These are phyloP conservation scores for Lentinula raphanica DNA, from an alignment of 768 basidiomycete species.

Conservation along the genomic window DNA sequence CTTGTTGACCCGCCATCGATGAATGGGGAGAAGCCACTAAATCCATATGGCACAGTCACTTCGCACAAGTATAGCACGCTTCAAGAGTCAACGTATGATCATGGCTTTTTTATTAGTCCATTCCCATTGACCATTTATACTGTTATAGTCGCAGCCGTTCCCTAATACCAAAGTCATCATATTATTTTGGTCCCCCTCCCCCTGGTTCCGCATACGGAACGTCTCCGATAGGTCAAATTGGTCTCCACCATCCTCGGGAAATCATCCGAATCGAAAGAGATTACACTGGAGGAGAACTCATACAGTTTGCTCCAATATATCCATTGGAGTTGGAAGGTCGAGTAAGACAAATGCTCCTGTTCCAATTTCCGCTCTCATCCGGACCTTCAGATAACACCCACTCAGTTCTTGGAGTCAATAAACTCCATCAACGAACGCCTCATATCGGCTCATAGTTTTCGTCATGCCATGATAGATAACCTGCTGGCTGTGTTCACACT, in stretches of 20 bases:
- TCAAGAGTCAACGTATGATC: constrained; percentile 39
- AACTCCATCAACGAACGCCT: constrained; percentile 87
- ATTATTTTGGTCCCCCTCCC: constrained; percentile 79
- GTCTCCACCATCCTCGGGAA: constrained; percentile 86
- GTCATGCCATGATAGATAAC: constrained; percentile 71
- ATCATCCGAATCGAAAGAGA: constrained; percentile 90
- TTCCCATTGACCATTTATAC: constrained; percentile 11
- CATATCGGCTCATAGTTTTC: constrained; percentile 79
- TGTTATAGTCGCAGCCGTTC: constrained; percentile 33
- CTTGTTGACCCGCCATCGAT: constrained; percentile 39
- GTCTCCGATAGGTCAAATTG: constrained; percentile 77
- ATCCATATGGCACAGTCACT: constrained; percentile 39
- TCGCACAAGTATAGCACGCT: constrained; percentile 39
- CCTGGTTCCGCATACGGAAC: constrained; percentile 78
- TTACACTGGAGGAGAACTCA: constrained; percentile 83
- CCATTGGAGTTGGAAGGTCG: constrained; percentile 91
- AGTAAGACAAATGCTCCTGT: constrained; percentile 40
- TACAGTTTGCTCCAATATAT: constrained; percentile 86
- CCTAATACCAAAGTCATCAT: constrained; percentile 71
- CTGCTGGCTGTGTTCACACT: constrained; percentile 71
- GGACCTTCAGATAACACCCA: constrained; percentile 71
- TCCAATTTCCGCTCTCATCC: not conserved
- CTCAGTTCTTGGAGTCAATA: constrained; percentile 84
- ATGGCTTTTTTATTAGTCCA: not conserved
- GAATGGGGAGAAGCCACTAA: constrained; percentile 17